Base-by-base conservation (phyloP, 495 filamentous ascomycete species). In the Aspergillus baeticus region DNA sequence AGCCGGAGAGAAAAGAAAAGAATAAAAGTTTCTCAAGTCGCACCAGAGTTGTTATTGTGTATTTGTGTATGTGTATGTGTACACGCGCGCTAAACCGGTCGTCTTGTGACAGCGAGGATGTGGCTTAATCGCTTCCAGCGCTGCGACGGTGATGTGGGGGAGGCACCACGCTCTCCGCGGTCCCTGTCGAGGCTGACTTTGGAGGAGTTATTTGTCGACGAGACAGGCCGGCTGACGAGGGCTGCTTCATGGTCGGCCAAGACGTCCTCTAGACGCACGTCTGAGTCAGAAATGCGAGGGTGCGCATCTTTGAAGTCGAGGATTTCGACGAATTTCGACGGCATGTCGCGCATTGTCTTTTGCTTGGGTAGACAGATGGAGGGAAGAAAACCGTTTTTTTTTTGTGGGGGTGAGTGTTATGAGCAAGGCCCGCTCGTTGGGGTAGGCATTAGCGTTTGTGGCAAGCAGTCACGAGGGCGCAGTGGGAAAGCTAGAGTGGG, bases 211-310 rank as follows among this genome's bases (percentile, higher is more conserved):
- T 67, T 65, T 3, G 75, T 75, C 2, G 74, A 77, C 14, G 75
- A 77, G 43, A 70, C 69, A 3, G 71, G 69, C 36, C 74, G 68
- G 53, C 60, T 70, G 58, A 73, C 59, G 48, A 69, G 65, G 13
- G 75, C 74, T 61, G 75, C 74, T 61, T 78, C 74, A 44, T 78
- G 74, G 53, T 75, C 68, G 45, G 75, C 75, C 35, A 78, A 69
- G 60, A 78, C 73, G 37, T 78, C 75, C 48, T 78, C 75, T 10
- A 78, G 73, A n/a, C 72, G 74, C 45, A 78, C 75, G 47, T 78
- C 75, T 10, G 68, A 71, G 50, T 71, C 69, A 52, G 74, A 78
- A 47, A 73, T 68, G 47, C 66, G 61, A 15, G 61, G 57, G 21
- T 62, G 63, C 14, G 63, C 47, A 41, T 73, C 65, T 58, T 73